Conservation (phyloP, 2,329 filamentous ascomycete species). For the Sporothrix pseudoabietina region DNA sequence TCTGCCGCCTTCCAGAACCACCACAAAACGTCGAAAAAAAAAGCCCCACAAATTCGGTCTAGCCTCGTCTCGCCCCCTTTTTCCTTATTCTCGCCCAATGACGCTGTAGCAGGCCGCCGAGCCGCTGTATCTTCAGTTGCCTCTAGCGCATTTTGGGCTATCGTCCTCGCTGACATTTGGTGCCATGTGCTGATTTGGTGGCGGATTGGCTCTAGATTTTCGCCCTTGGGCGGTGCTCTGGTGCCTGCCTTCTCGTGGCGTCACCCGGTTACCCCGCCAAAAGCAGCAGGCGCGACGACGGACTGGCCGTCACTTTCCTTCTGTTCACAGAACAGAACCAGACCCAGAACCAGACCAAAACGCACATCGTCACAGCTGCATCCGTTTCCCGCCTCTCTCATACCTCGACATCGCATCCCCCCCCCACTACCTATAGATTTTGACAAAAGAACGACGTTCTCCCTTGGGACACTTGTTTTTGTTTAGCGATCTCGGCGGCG, state of each 20-base stretch:
- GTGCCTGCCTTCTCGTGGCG: constrained; percentile 24
- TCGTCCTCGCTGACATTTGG: not conserved
- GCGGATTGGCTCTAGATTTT: constrained; percentile 7
- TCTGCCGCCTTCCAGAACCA: constrained; percentile 23
- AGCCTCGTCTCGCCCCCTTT: constrained; percentile 10
- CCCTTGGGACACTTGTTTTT: not conserved
- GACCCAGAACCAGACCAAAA: not conserved
- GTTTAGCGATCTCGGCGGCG: not conserved
- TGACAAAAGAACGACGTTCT: not conserved
- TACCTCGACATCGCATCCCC: not conserved
- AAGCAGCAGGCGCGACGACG: not conserved
- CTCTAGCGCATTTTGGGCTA: not conserved
- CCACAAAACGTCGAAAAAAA: not conserved
- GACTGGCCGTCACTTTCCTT: not conserved
- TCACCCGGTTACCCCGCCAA: constrained; percentile 30
- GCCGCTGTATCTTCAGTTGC: not conserved
- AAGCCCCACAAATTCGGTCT: constrained; percentile 20
- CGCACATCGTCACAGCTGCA: not conserved
- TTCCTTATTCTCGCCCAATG: not conserved
- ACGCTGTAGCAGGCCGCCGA: not conserved
- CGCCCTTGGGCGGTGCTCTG: not conserved
- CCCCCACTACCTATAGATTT: no score
- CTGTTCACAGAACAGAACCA: not conserved
- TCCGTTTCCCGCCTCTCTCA: not conserved
- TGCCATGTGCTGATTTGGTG: constrained; percentile 14